phyloP scores from a whole-genome alignment of 768 basidiomycete genomes.

The Naganishia friedmannii region DNA sequence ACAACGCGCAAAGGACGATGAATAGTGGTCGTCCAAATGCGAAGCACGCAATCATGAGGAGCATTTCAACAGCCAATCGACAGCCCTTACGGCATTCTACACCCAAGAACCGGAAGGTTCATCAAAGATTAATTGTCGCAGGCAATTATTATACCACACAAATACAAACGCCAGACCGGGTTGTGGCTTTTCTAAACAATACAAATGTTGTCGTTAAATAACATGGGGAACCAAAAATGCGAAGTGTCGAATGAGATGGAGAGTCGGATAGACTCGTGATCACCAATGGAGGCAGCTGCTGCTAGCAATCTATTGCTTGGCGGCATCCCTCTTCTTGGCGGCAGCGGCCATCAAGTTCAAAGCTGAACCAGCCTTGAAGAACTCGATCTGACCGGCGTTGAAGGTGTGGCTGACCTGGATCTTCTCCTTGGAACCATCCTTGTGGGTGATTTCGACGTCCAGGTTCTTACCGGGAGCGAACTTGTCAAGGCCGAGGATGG shows the following conservation, averaged over 20 bases:
- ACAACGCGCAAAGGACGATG: too few relatives aligned
- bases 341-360: slow-evolving; percentile 51
- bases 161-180: slow-evolving; percentile 6
- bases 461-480: slow-evolving; percentile 92
- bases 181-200: slow-evolving; percentile 3
- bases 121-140: neutral
- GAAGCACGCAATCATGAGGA: too few relatives aligned
- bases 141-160: slow-evolving; percentile 10
- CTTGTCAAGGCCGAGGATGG: slow-evolving; percentile 79
- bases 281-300: neutral
- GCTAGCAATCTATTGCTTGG: slow-evolving; percentile 13
- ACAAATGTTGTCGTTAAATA: slow-evolving; percentile 9
- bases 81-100: too few relatives aligned
- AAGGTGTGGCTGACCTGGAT: slow-evolving; percentile 84
- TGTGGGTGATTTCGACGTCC: slow-evolving; percentile 75
- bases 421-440: slow-evolving; percentile 73
- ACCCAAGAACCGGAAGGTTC: too few relatives aligned
- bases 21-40: too few relatives aligned
- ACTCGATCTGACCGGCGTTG: slow-evolving; percentile 94
- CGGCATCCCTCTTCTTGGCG: slow-evolving; percentile 36
- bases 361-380: slow-evolving; percentile 93
- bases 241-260: slow-evolving; percentile 6
- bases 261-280: neutral
- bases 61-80: too few relatives aligned
- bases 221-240: slow-evolving; percentile 15